Percentiles rank a stretch among this genome's conserved stretches.
Conservation (phyloP, 805 yeast genomes). For the Saccharomycopsis capsularis region DNA sequence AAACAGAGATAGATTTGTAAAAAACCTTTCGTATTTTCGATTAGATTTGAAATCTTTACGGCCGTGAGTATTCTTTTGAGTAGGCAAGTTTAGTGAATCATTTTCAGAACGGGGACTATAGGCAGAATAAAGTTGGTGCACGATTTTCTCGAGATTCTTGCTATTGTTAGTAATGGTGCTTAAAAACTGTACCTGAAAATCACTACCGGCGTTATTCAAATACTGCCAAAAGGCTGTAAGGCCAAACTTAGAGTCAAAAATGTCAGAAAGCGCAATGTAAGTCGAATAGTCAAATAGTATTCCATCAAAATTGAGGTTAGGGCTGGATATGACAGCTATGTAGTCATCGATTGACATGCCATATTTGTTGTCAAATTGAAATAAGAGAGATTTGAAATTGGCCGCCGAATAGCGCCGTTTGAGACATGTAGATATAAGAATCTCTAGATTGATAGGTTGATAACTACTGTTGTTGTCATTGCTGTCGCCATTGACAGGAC, state of each 20-base stretch:
- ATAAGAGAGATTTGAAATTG: conserved; percentile 2
- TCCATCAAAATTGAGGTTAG: neutral
- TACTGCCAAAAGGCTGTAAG: neutral
- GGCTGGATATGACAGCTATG: neutral
- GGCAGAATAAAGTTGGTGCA: neutral
- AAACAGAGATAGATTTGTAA: neutral
- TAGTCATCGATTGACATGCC: neutral
- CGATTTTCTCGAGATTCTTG: neutral
- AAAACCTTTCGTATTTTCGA: neutral
- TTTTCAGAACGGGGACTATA: neutral
- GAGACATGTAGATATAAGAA: conserved; percentile 4
- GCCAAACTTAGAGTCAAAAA: conserved; percentile 4
- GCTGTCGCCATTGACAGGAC: too few relatives aligned
- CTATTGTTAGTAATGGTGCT: neutral
- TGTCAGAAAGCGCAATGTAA: neutral
- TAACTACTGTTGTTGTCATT: neutral
- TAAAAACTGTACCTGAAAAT: neutral
- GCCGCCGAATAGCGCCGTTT: conserved; percentile 6
- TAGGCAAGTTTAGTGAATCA: too few relatives aligned
- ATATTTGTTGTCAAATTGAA: conserved; percentile 7
- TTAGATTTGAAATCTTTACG: too few relatives aligned
- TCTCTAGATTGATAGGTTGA: conserved; percentile 1
- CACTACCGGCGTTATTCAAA: neutral
- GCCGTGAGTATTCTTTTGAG: neutral
- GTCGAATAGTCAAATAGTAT: conserved; percentile 3